These are phyloP conservation scores for Prunus kanzakura DNA, from an alignment of 306 rosid genomes.

Conservation along the genomic window DNA sequence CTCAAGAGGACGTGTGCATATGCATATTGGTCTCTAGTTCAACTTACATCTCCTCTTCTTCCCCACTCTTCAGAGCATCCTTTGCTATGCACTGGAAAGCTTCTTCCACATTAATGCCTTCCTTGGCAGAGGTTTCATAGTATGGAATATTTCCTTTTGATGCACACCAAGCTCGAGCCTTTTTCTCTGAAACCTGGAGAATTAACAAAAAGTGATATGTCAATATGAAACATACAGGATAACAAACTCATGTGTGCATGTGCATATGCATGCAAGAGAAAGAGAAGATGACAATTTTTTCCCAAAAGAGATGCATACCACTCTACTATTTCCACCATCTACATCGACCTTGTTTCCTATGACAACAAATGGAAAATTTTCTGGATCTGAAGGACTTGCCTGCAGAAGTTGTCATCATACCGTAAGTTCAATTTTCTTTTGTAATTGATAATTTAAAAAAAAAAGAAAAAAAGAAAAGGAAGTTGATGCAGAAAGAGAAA, in stretches of 20 bases:
- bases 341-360: slow-evolving; percentile 95
- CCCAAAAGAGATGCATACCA: slow-evolving; percentile 50
- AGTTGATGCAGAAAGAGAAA: background rate
- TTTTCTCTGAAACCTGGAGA: slow-evolving; percentile 85
- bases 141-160: slow-evolving; percentile 96
- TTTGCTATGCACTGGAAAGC: slow-evolving; percentile 97
- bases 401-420: slow-evolving; percentile 39
- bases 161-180: slow-evolving; percentile 99
- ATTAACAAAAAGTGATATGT: slow-evolving; percentile 1
- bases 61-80: slow-evolving; percentile 93
- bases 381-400: slow-evolving; percentile 99
- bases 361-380: slow-evolving; percentile 96
- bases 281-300: slow-evolving; percentile 4
- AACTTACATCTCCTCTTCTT: slow-evolving; percentile 98
- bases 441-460: background rate
- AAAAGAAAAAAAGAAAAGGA: background rate
- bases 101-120: slow-evolving; percentile 94
- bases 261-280: background rate
- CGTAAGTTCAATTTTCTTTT: background rate
- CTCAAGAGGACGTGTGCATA: too few relatives aligned
- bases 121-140: slow-evolving; percentile 99
- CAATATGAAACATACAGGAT: background rate
- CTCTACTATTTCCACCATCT: slow-evolving; percentile 96
- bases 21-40: background rate
- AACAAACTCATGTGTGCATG: background rate